Evolutionary conservation across 495 filamentous ascomycete genomes (phyloP), one percentile per base, ranked within the genome.

Genomic region (Penicillium lagena): DNA sequence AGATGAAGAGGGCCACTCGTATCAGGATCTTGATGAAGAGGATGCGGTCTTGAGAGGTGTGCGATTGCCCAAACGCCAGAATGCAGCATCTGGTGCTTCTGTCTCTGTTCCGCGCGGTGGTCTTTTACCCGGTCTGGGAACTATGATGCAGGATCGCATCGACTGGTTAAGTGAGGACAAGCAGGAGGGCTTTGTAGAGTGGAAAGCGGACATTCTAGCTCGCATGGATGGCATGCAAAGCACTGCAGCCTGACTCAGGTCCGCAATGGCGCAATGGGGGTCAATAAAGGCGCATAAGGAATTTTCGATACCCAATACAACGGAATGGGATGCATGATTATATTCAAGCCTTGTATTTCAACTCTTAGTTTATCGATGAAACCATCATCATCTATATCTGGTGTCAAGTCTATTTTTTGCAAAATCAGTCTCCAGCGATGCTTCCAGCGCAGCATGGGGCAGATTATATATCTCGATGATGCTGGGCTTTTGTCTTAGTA

Each of bases 81-180:
- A 52, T 15, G 39, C 28, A 15, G 32, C 35, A 7, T 15, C 44
- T 13, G 49, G 51, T 1, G 32, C 37, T 37, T 27, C 42, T 8
- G 30, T 45, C 27, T 36, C 45, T 30, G 43, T 39, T 45, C 44
- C 17, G 39, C 58, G 60, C 64, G 42, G 49, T 51, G 56, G 73
- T 47, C 62, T 81, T 4, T 58, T 79, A 28, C 75, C 77, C 12
- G 77, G 78, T 43, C 52, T 82, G 17, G 85, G 85, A 11, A 89
- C 83, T 2, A 93, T 93, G 87, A 83, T 95, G 67, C 87, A 94
- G 63, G 83, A 86, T 46, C 73, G 78, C 35, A 82, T 89, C 43
- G 88, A 96, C 63, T 94, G 81, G 60, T 59, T 96, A 54, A 85
- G 83, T 43, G 82, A 86, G 15, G 71, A 78, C 39, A 82, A 82